phyloP scores from a whole-genome alignment of 805 yeast genomes.

The Candida vartiovaarae region DNA sequence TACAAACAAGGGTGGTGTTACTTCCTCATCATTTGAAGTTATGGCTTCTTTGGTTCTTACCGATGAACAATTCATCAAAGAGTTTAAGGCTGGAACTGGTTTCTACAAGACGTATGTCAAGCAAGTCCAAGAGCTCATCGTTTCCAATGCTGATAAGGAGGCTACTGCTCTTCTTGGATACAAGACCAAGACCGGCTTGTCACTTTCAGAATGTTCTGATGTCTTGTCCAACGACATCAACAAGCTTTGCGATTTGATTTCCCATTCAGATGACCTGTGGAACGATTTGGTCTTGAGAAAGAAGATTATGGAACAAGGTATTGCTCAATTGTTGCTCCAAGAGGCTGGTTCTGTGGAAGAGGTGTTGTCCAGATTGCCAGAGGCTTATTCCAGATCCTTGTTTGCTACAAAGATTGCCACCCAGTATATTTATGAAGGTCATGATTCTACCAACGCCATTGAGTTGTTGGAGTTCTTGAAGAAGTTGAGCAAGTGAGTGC shows the following conservation, averaged over 20 bases:
- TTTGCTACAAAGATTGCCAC: slow-evolving; percentile 35
- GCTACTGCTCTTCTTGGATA: slow-evolving; percentile 84
- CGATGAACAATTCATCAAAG: slow-evolving; percentile 69
- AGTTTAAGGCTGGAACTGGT: slow-evolving; percentile 67
- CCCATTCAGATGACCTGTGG: slow-evolving; percentile 78
- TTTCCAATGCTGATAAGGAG: slow-evolving; percentile 73
- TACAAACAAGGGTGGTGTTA: slow-evolving; percentile 97
- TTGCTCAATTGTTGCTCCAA: slow-evolving; percentile 65
- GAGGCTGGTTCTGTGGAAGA: slow-evolving; percentile 68
- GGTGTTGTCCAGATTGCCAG: slow-evolving; percentile 76
- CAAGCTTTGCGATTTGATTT: slow-evolving; percentile 77
- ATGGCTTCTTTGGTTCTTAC: slow-evolving; percentile 88
- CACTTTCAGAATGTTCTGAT: slow-evolving; percentile 68
- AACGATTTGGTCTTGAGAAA: slow-evolving; percentile 73
- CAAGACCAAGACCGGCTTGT: slow-evolving; percentile 53
- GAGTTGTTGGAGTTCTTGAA: slow-evolving; percentile 24
- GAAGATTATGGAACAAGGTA: slow-evolving; percentile 65
- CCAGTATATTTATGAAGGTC: slow-evolving; percentile 22
- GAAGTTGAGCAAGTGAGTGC: neutral
- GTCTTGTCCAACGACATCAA: slow-evolving; percentile 77
- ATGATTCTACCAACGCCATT: slow-evolving; percentile 23
- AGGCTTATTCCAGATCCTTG: slow-evolving; percentile 77
- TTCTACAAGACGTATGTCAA: slow-evolving; percentile 81
- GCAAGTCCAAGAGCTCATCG: slow-evolving; percentile 72
- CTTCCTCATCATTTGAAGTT: slow-evolving; percentile 93